These are phyloP conservation scores for Xylaria sp. DNA, from an alignment of 2,329 filamentous ascomycete species.

Conservation along the genomic window DNA sequence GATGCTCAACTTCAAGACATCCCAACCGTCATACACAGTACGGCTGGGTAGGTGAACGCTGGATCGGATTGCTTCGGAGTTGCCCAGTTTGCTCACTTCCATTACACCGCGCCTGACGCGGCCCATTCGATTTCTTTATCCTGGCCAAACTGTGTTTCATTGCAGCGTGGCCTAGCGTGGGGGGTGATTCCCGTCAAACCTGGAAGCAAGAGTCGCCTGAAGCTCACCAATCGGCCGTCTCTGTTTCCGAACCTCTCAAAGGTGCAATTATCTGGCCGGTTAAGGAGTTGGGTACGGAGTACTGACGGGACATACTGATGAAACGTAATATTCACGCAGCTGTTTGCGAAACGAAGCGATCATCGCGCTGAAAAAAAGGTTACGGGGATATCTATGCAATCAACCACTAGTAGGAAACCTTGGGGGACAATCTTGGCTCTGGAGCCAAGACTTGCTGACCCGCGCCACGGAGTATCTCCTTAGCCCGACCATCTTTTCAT, in stretches of 20 bases:
- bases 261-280: constrained; percentile 14
- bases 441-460: constrained; percentile 3
- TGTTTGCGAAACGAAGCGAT: constrained; percentile 18
- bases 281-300: constrained; percentile 15
- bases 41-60: not conserved
- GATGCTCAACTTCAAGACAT: constrained; percentile 11
- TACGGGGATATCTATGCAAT: constrained; percentile 24
- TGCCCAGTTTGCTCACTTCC: not conserved
- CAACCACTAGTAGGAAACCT: constrained; percentile 13
- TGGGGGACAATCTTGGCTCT: constrained; percentile 1
- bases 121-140: constrained; percentile 9
- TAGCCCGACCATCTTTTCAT: not conserved
- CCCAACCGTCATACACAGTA: not conserved
- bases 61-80: not conserved
- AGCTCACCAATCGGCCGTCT: constrained; percentile 12
- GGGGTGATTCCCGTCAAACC: constrained; percentile 21
- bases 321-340: constrained; percentile 14
- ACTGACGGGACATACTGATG: constrained; percentile 9
- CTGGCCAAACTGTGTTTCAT: constrained; percentile 18
- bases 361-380: constrained; percentile 10
- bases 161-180: constrained; percentile 19
- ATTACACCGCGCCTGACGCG: constrained; percentile 17
- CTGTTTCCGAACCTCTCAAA: constrained; percentile 4
- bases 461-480: constrained; percentile 2
- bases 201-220: constrained; percentile 5